These are phyloP conservation scores for Penicillium corylophilum DNA, from an alignment of 2,329 filamentous ascomycete species.

Conservation along the genomic window DNA sequence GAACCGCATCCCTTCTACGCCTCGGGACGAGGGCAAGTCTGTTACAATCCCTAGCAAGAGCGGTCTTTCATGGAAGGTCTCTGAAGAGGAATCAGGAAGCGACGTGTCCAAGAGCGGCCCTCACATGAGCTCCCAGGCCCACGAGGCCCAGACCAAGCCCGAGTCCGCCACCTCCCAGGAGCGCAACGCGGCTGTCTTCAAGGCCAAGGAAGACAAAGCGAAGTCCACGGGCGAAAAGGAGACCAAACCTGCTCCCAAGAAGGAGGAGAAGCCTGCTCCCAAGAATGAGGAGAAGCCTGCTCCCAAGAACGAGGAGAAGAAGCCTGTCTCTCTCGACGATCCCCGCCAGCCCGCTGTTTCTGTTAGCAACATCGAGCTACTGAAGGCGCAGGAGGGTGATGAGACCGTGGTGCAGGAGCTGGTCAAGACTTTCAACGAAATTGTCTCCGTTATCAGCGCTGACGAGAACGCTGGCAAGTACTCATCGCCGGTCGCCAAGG, in stretches of 20 bases:
- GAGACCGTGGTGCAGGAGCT: constrained; percentile 91
- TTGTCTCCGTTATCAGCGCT: constrained; percentile 89
- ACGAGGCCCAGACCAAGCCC: constrained; percentile 29
- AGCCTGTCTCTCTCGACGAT: constrained; percentile 35
- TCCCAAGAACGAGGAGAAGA: constrained; percentile 26
- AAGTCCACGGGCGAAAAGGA: constrained; percentile 21
- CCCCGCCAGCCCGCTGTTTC: constrained; percentile 39
- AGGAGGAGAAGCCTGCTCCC: constrained; percentile 15
- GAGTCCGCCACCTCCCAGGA: constrained; percentile 29
- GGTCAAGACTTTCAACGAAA: constrained; percentile 91
- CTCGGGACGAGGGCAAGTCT: constrained; percentile 61
- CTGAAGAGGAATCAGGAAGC: constrained; percentile 61
- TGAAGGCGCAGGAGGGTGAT: constrained; percentile 70
- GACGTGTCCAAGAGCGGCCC: constrained; percentile 55
- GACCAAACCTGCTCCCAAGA: constrained; percentile 27
- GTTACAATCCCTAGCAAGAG: constrained; percentile 83
- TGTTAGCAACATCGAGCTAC: constrained; percentile 71
- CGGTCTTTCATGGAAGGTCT: constrained; percentile 77
- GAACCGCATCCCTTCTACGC: constrained; percentile 36
- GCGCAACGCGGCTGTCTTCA: constrained; percentile 27
- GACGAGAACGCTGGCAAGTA: constrained; percentile 78
- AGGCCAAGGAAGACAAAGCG: constrained; percentile 33
- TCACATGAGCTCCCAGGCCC: constrained; percentile 46
- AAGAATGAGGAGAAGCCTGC: constrained; percentile 19
- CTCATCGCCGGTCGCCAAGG: constrained; percentile 74